A percentile compares a stretch with the other conserved stretches of the same genome.
Conservation (phyloP, 2,329 filamentous ascomycete genomes). For the Aspergillus sp. region DNA sequence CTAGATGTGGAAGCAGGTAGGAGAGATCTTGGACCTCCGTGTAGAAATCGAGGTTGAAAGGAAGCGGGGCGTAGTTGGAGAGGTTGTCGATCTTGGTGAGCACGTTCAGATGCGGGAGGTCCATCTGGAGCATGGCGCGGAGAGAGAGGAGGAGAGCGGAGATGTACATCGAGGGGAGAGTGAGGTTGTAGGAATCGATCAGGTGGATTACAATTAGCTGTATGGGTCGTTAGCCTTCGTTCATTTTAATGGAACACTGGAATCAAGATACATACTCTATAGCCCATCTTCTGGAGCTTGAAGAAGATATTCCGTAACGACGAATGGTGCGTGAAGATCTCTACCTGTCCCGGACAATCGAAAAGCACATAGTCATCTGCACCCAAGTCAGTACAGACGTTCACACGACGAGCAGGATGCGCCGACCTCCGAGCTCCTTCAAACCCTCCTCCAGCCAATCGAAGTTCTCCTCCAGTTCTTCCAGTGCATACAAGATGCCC, state of each 20-base stretch:
- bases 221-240: constrained; percentile 8
- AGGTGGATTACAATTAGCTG: constrained; percentile 92
- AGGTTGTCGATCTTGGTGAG: constrained; percentile 98
- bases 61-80: constrained; percentile 75
- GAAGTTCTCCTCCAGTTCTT: constrained; percentile 90
- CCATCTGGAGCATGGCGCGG: constrained; percentile 96
- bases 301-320: constrained; percentile 91
- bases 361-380: constrained; percentile 87
- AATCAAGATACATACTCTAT: constrained; percentile 63
- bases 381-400: neutral
- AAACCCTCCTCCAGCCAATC: constrained; percentile 86
- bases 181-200: constrained; percentile 90
- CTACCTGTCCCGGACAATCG: constrained; percentile 94
- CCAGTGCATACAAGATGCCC: constrained; percentile 85
- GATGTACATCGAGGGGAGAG: constrained; percentile 89
- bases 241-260: neutral
- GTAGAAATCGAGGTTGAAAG: constrained; percentile 96
- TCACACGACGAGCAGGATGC: neutral
- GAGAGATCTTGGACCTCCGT: constrained; percentile 93
- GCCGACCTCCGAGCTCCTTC: constrained; percentile 64
- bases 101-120: constrained; percentile 92
- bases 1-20: constrained; percentile 76
- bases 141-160: constrained; percentile 90
- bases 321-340: constrained; percentile 93
- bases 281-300: constrained; percentile 83